These are phyloP conservation scores for Ogataea hybrid DNA, from an alignment of 1,139 yeast genomes.

Conservation along the genomic window DNA sequence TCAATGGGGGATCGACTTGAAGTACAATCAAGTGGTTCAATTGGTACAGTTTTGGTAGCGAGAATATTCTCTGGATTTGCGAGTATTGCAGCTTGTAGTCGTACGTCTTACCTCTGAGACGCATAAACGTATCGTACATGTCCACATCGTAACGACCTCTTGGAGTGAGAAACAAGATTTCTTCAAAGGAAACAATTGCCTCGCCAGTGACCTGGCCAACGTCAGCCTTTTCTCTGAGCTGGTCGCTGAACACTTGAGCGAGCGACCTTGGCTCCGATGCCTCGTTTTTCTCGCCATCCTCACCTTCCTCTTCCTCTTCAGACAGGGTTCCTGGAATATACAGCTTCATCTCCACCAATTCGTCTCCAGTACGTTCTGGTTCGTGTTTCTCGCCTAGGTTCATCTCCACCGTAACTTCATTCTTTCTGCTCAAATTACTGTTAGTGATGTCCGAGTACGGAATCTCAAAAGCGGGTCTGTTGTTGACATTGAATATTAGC, in stretches of 20 bases:
- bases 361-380: slow-evolving; percentile 80
- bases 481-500: slow-evolving; percentile 79
- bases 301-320: slow-evolving; percentile 38
- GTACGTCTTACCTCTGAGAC: slow-evolving; percentile 95
- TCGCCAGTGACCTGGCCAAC: slow-evolving; percentile 96
- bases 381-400: slow-evolving; percentile 59
- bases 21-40: slow-evolving; percentile 82
- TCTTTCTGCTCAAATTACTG: slow-evolving; percentile 88
- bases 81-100: slow-evolving; percentile 93
- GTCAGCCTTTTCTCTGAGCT: slow-evolving; percentile 90
- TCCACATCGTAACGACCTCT: slow-evolving; percentile 98
- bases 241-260: slow-evolving; percentile 86
- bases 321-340: slow-evolving; percentile 82
- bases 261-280: slow-evolving; percentile 55
- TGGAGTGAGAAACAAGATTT: slow-evolving; percentile 90
- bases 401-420: slow-evolving; percentile 90
- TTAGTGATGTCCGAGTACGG: slow-evolving; percentile 81
- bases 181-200: slow-evolving; percentile 93
- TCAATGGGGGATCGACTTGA: slow-evolving; percentile 91
- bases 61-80: slow-evolving; percentile 86
- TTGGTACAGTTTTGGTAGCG: slow-evolving; percentile 93
- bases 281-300: slow-evolving; percentile 35
- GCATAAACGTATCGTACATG: slow-evolving; percentile 82
- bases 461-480: slow-evolving; percentile 87
- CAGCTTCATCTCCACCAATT: slow-evolving; percentile 89